Evolutionary conservation across 495 filamentous ascomycete genomes (phyloP).

Genomic region (Xylaria palmicola): DNA sequence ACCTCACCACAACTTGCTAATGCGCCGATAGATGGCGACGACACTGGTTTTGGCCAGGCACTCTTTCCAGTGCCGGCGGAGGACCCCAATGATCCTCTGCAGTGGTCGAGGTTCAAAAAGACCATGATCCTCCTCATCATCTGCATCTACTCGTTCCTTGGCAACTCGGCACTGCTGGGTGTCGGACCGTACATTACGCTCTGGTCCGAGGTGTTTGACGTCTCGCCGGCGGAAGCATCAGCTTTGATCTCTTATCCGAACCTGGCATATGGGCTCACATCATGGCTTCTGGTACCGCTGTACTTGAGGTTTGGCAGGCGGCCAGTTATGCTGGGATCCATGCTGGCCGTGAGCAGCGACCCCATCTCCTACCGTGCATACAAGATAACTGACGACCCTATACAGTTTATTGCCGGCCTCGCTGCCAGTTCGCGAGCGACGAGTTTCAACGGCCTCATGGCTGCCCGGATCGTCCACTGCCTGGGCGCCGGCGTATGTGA

Average conservation of each 20-base stretch:
- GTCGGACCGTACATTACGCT: constrained; percentile 61
- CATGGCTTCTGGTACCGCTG: constrained; percentile 56
- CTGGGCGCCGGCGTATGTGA: constrained; percentile 62
- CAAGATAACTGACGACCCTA: background rate
- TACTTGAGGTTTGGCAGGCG: constrained; percentile 59
- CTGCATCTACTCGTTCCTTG: constrained; percentile 60
- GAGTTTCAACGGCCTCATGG: constrained; percentile 54
- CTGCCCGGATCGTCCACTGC: constrained; percentile 52
- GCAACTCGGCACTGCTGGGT: constrained; percentile 57
- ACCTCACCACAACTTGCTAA: background rate
- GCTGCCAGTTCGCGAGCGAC: constrained; percentile 55
- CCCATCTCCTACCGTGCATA: constrained; percentile 6
- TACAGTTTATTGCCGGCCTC: constrained; percentile 54
- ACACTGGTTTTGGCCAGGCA: constrained; percentile 60
- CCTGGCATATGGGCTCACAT: constrained; percentile 60
- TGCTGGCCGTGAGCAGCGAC: constrained; percentile 47
- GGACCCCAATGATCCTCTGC: constrained; percentile 62
- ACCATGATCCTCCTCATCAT: constrained; percentile 58
- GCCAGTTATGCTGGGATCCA: constrained; percentile 54
- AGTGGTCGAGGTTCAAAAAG: constrained; percentile 61
- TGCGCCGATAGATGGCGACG: constrained; percentile 53
- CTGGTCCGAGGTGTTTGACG: constrained; percentile 55
- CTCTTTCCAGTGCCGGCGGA: constrained; percentile 62
- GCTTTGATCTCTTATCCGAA: constrained; percentile 62
- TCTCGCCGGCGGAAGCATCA: constrained; percentile 50